These are phyloP conservation scores for Fraxinus albicans DNA, from an alignment of 305 asterid species.

Conservation along the genomic window DNA sequence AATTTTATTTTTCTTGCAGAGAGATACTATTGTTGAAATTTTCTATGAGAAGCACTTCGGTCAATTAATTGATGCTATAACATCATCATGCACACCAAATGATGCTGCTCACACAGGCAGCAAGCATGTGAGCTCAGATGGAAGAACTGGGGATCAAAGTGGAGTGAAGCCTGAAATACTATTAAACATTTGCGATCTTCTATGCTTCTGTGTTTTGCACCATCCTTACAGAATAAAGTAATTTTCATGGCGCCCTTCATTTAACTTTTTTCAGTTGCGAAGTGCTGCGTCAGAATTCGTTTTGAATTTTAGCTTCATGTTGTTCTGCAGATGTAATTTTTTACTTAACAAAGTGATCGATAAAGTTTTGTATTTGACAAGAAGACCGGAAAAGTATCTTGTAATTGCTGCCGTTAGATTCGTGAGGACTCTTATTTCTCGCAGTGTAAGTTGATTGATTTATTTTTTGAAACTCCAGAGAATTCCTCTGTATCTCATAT, in stretches of 20 bases:
- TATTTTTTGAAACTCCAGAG: constrained; percentile 8
- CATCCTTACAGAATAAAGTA: constrained; percentile 96
- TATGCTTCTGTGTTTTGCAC: constrained; percentile 91
- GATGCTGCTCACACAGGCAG: constrained; percentile 35
- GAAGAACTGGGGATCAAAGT: constrained; percentile 46
- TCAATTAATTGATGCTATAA: constrained; percentile 74
- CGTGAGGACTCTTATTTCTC: constrained; percentile 77
- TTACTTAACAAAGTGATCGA: constrained; percentile 82
- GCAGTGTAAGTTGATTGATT: constrained; percentile 68
- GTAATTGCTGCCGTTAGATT: constrained; percentile 93
- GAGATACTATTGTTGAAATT: constrained; percentile 72
- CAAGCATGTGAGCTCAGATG: constrained; percentile 45
- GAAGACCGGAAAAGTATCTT: constrained; percentile 87
- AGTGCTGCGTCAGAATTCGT: constrained; percentile 11
- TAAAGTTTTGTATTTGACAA: constrained; percentile 77
- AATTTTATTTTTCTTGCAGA: constrained; percentile 57
- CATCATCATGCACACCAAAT: constrained; percentile 63
- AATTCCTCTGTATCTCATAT: background rate
- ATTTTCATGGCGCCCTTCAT: constrained; percentile 26
- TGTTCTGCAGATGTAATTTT: constrained; percentile 73
- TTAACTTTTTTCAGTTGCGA: constrained; percentile 18
- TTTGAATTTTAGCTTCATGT: constrained; percentile 10
- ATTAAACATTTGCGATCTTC: constrained; percentile 84
- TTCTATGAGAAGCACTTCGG: constrained; percentile 93
- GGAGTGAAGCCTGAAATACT: constrained; percentile 82